A percentile compares a stretch with the other conserved stretches of the same genome.
Evolutionary conservation across 495 filamentous ascomycete species (phyloP).

Genomic region (Xylaria bambusicola): DNA sequence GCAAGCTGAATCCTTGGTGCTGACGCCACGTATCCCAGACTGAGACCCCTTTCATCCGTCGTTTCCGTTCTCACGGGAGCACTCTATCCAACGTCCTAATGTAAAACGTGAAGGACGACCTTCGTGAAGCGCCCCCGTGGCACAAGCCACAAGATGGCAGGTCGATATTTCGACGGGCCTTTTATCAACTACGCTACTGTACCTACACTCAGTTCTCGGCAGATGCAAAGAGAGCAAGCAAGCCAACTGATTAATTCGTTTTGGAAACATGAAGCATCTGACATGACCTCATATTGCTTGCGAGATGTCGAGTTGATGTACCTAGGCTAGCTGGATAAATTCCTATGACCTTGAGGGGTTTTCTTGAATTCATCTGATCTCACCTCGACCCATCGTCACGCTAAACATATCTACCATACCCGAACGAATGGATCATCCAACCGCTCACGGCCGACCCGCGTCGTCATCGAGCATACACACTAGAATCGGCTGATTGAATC

Average conservation of each 20-base stretch:
- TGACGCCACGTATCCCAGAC: not conserved
- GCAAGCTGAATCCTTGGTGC: not conserved
- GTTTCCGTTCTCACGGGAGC: not conserved
- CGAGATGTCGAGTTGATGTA: not conserved
- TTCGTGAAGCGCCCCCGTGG: no score
- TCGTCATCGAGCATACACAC: not conserved
- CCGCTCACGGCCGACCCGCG: constrained; percentile 1
- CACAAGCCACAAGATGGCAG: no score
- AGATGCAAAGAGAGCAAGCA: not conserved
- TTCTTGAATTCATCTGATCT: not conserved
- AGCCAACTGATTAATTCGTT: not conserved
- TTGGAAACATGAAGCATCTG: not conserved
- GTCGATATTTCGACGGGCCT: no score
- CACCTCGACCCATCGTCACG: constrained; percentile 4
- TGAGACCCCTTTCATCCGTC: not conserved
- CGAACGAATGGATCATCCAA: not conserved
- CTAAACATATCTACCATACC: not conserved
- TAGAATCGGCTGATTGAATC: not conserved
- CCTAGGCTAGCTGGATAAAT: not conserved
- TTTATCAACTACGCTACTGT: no score
- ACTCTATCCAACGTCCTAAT: not conserved
- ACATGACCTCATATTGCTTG: not conserved
- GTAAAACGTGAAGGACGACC: not conserved
- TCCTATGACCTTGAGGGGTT: not conserved
- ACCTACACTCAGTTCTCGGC: no score